phyloP scores from a whole-genome alignment of 2,329 filamentous ascomycete genomes.

The Paecilomyces dactylethromorphus region DNA sequence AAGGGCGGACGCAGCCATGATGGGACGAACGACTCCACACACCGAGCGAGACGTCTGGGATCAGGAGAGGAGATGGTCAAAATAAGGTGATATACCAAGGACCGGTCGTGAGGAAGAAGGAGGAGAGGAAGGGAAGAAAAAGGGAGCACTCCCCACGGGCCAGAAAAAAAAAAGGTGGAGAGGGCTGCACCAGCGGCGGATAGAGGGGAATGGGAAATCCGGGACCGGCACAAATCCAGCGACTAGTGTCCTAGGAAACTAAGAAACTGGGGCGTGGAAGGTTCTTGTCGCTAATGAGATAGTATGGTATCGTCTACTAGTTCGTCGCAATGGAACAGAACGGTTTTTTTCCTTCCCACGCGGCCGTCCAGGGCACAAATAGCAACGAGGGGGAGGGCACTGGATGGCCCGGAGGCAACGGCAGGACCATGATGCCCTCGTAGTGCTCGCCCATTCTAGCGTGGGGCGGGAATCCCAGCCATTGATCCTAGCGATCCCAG shows the following conservation, averaged over 20 bases:
- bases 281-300: neutral
- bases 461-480: no score
- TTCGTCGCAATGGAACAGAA: no score
- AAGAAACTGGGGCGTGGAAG: neutral
- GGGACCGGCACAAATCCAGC: neutral
- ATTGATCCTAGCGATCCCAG: no score
- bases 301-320: no score
- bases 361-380: no score
- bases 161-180: constrained; percentile 8
- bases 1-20: constrained; percentile 60
- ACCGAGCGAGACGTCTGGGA: constrained; percentile 7
- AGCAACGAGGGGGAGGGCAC: no score
- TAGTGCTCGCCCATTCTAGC: no score
- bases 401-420: no score
- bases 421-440: no score
- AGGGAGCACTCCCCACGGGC: constrained; percentile 4
- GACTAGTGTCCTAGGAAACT: no score
- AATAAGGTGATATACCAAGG: constrained; percentile 3
- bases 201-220: constrained; percentile 1
- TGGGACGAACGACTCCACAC: constrained; percentile 7
- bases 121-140: constrained; percentile 7
- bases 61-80: constrained; percentile 6
- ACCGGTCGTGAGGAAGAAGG: constrained; percentile 2
- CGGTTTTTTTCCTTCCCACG: no score
- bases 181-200: constrained; percentile 4